Evolutionary conservation across 1,139 yeast species (phyloP).

Genomic region (Pneumocystis canis): DNA sequence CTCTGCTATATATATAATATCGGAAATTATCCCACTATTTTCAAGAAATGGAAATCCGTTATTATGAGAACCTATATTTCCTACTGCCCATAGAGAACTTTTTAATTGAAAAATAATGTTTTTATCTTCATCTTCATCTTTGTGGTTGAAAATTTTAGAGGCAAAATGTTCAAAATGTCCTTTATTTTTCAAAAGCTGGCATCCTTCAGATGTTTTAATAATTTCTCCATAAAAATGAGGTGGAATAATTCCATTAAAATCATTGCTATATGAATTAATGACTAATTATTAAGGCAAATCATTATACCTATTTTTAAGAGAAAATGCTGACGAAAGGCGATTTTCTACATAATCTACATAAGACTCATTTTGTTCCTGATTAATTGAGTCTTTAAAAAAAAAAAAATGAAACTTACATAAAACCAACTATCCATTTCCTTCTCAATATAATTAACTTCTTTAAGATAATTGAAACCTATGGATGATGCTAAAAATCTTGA

Average conservation of each 20-base stretch:
- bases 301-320: neutral
- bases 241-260: conserved; percentile 25
- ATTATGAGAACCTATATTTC: conserved; percentile 50
- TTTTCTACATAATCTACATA: conserved; percentile 42
- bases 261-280: neutral
- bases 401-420: conserved; percentile 19
- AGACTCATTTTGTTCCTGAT: conserved; percentile 31
- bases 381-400: neutral
- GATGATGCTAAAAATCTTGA: conserved; percentile 41
- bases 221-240: conserved; percentile 67
- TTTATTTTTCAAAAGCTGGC: conserved; percentile 33
- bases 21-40: conserved; percentile 41
- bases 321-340: conserved; percentile 21
- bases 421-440: conserved; percentile 48
- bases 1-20: conserved; percentile 39
- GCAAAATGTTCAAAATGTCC: conserved; percentile 37
- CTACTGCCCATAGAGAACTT: conserved; percentile 77
- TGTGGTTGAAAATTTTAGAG: conserved; percentile 27
- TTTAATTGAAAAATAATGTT: conserved; percentile 36
- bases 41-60: conserved; percentile 39
- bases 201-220: conserved; percentile 70
- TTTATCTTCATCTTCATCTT: conserved; percentile 19
- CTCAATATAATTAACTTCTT: conserved; percentile 38
- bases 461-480: conserved; percentile 40
- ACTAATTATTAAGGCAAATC: neutral